Evolutionary conservation across 129 eudicot genomes (phyloP), one percentile per base, ranked within the genome.

Genomic region (Arctium minus): DNA sequence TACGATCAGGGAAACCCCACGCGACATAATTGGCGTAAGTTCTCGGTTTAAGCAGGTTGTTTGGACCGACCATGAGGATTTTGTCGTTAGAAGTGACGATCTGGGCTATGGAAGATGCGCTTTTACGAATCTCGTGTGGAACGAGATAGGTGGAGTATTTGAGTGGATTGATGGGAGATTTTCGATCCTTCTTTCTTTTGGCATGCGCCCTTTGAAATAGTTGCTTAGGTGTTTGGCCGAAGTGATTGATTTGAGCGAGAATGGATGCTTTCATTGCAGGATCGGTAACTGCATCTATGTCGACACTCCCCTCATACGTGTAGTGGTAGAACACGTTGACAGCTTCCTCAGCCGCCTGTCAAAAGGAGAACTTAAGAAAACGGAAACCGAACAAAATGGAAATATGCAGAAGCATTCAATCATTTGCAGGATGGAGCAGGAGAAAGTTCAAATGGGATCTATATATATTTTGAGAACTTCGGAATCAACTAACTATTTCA

Each of bases 181-280:
- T 93, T 86, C 91, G 85, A 33, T 90, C 93, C 40, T 88, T 75
- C 71, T 87, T 91, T 72, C 99, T 85, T 83, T 89, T 96, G 9
- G 88, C 87, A 70, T 96, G 99, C 80, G 99, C 95, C 85, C 92
- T 88, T 79, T 86, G 89, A 82, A 93, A 93, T 30, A 96, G 84
- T 72, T 96, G 99, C 67, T 93, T 96, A 0, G 99, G 99, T 38
- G 99, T 96, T 81, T 96, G 99, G 10, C 99, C 99, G 17, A 96
- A 96, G 89, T 96, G 98, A 83, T 96, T 96, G 56, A 96, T 96
- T 86, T 96, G 99, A 11, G 99, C 99, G n/a, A 96, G 85, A 78
- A 96, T 96, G 40, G 99, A 96, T 27, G 99, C 99, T 84, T 96
- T 96, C 98, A 96, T 80, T 35, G 99, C 95, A 40, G 99, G 98